Conservation (phyloP, 2,329 filamentous ascomycete genomes). For the Paraphaeosphaeria sporulosa region DNA sequence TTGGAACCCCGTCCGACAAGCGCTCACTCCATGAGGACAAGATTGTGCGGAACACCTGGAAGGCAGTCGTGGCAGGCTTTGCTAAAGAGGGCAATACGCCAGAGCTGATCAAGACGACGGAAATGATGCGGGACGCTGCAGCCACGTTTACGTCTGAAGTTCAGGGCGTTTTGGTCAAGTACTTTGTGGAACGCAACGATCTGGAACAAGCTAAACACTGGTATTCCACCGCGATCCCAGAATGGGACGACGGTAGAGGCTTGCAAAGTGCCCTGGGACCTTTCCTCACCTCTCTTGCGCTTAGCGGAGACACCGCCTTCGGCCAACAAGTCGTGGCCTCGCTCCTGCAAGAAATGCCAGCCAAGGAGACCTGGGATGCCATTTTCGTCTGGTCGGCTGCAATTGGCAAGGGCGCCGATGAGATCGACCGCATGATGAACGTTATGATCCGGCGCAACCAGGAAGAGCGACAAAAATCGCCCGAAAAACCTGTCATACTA, state of each 20-base stretch:
- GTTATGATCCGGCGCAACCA: conserved; percentile 65
- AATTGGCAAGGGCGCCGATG: conserved; percentile 73
- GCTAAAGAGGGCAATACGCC: conserved; percentile 65
- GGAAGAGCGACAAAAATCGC: conserved; percentile 50
- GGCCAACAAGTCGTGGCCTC: conserved; percentile 54
- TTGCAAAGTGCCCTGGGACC: conserved; percentile 56
- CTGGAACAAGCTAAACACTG: conserved; percentile 71
- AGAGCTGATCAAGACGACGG: conserved; percentile 65
- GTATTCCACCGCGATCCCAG: conserved; percentile 65
- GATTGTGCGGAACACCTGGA: conserved; percentile 28
- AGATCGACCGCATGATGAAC: conserved; percentile 75
- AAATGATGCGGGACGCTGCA: conserved; percentile 57
- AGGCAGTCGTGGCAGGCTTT: conserved; percentile 65
- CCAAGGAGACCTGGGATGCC: conserved; percentile 72
- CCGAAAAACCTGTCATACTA: conserved; percentile 38
- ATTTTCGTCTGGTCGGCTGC: conserved; percentile 79
- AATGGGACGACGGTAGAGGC: conserved; percentile 21
- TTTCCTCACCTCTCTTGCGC: conserved; percentile 65
- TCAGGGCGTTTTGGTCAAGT: conserved; percentile 64
- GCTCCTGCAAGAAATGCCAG: conserved; percentile 41
- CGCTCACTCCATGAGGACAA: conserved; percentile 10
- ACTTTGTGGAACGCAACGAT: conserved; percentile 67
- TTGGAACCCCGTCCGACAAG: conserved; percentile 17
- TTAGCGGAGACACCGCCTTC: conserved; percentile 36
- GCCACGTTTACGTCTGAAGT: conserved; percentile 48